Conservation (phyloP, 768 basidiomycete genomes). For the Leccinum barrowsii region DNA sequence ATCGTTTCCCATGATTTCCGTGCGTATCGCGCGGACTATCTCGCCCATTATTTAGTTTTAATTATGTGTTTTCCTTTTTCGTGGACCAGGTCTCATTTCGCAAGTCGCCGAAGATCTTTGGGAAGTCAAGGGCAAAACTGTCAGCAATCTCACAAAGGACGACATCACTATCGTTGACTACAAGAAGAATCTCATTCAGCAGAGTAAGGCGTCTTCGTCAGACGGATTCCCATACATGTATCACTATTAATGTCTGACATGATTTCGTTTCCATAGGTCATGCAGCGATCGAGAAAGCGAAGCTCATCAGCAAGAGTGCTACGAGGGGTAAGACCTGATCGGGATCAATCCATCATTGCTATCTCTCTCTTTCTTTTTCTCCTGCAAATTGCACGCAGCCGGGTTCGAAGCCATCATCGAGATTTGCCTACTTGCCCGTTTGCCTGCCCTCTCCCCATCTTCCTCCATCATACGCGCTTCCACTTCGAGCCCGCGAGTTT, state of each 20-base stretch:
- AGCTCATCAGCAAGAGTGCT: constrained; percentile 84
- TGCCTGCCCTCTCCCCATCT: not conserved
- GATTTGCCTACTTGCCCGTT: not conserved
- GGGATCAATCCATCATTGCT: not conserved
- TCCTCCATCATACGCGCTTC: not conserved
- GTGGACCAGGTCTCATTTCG: constrained; percentile 73
- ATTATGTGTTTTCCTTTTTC: constrained; percentile 9
- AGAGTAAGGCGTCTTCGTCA: constrained; percentile 49
- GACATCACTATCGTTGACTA: constrained; percentile 93
- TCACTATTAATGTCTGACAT: not conserved
- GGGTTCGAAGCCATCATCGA: not conserved
- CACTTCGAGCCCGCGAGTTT: not conserved
- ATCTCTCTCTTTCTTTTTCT: not conserved
- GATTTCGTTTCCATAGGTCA: constrained; percentile 47
- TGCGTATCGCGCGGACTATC: constrained; percentile 37
- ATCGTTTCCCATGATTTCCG: constrained; percentile 99
- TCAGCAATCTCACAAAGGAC: constrained; percentile 85
- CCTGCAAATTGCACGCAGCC: not conserved
- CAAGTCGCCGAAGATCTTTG: constrained; percentile 99
- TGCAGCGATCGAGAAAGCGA: constrained; percentile 88
- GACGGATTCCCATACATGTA: not conserved
- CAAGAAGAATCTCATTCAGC: constrained; percentile 80
- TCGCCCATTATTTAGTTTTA: constrained; percentile 1
- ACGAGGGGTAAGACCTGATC: constrained; percentile 62
- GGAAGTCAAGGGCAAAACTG: constrained; percentile 95